Evolutionary conservation across 495 filamentous ascomycete species (phyloP).

Genomic region (Cetradonia linearis): DNA sequence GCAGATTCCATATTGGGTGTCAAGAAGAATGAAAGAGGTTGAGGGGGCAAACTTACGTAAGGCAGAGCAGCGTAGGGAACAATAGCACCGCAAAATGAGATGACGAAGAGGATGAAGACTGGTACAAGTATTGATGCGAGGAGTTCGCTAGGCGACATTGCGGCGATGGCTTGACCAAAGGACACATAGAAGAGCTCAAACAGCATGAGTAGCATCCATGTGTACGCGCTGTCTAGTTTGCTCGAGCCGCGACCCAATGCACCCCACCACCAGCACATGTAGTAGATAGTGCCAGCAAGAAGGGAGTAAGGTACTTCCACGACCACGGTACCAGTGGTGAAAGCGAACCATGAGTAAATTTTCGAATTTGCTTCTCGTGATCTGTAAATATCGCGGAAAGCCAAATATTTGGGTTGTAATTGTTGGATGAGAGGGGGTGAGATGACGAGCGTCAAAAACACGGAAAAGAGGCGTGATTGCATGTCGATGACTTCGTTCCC

Average conservation of each 20-base stretch:
- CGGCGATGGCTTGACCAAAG: constrained; percentile 67
- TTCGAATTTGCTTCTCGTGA: constrained; percentile 40
- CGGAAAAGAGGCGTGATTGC: constrained; percentile 55
- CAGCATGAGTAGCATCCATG: constrained; percentile 51
- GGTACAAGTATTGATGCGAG: constrained; percentile 63
- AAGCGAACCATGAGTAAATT: constrained; percentile 45
- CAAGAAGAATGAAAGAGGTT: not conserved
- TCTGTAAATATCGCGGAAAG: constrained; percentile 39
- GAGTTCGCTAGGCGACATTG: constrained; percentile 61
- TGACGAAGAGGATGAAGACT: constrained; percentile 65
- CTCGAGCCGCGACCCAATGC: constrained; percentile 34
- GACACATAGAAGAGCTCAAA: constrained; percentile 66
- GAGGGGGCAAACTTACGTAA: constrained; percentile 18
- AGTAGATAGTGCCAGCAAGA: constrained; percentile 35
- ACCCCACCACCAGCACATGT: constrained; percentile 48
- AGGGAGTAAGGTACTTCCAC: constrained; percentile 45
- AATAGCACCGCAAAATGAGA: constrained; percentile 71
- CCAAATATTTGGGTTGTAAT: constrained; percentile 39
- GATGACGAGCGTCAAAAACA: constrained; percentile 64
- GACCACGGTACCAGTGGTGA: constrained; percentile 39
- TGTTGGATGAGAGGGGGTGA: constrained; percentile 54
- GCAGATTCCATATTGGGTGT: not conserved
- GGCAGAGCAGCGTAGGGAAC: constrained; percentile 68
- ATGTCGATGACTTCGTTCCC: constrained; percentile 49
- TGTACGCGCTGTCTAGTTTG: constrained; percentile 45